These are phyloP conservation scores for Phytophthora colocasiae DNA, from an alignment of 352 stramenopile species.

Conservation along the genomic window DNA sequence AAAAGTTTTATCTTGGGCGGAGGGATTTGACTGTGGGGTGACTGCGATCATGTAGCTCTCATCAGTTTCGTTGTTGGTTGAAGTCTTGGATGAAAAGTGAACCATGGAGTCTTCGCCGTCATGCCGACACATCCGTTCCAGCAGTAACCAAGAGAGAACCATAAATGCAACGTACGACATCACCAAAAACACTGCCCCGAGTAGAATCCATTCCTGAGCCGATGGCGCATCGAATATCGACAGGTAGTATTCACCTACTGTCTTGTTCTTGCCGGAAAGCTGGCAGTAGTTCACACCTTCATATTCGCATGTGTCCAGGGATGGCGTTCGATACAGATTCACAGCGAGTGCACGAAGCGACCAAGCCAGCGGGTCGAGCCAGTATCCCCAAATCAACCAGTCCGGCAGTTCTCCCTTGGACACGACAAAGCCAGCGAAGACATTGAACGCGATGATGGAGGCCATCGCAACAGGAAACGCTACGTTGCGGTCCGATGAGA, in stretches of 20 bases:
- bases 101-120: constrained; percentile 11
- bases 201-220: constrained; percentile 13
- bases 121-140: constrained; percentile 20
- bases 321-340: constrained; percentile 8
- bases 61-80: background rate
- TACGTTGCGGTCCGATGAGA: constrained; percentile 38
- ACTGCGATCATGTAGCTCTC: constrained; percentile 8
- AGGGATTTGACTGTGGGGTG: constrained; percentile 3
- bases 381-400: constrained; percentile 59
- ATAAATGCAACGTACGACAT: constrained; percentile 21
- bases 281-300: constrained; percentile 14
- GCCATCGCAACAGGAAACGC: constrained; percentile 39
- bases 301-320: constrained; percentile 17
- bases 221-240: constrained; percentile 13
- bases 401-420: constrained; percentile 39
- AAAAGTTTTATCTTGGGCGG: background rate
- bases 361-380: constrained; percentile 22
- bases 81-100: background rate
- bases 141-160: constrained; percentile 14
- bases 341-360: constrained; percentile 21
- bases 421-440: constrained; percentile 57
- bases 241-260: constrained; percentile 18
- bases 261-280: background rate
- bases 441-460: constrained; percentile 36
- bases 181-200: constrained; percentile 11